Percentiles rank a stretch among this genome's conserved stretches.
These are phyloP conservation scores for Schizophyllum amplum DNA, from an alignment of 1,284 basidiomycete genomes.

Conservation along the genomic window DNA sequence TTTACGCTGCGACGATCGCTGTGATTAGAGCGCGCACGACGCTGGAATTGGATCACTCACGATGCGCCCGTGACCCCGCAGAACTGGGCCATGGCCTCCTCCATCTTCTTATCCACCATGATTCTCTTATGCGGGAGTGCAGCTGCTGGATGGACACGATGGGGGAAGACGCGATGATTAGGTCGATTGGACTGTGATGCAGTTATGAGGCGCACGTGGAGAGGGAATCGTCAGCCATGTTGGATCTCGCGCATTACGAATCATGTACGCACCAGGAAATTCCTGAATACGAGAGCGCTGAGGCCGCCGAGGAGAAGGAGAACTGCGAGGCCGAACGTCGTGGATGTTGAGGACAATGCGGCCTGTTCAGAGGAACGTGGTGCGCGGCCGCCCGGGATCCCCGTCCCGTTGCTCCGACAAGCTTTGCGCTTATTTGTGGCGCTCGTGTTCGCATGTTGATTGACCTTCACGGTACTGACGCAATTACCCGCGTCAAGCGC, in stretches of 20 bases:
- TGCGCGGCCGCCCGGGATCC: no score
- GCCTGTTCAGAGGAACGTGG: background rate
- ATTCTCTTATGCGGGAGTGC: background rate
- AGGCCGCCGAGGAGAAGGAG: background rate
- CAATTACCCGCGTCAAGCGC: background rate
- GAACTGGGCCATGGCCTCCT: conserved; percentile 51
- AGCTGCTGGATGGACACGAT: background rate
- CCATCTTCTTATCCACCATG: conserved; percentile 12
- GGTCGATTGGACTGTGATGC: background rate
- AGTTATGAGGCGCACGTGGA: background rate
- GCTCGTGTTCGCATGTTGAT: background rate
- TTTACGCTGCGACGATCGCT: conserved; percentile 36
- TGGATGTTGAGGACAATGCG: background rate
- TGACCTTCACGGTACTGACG: background rate
- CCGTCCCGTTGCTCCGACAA: background rate
- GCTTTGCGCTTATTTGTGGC: background rate
- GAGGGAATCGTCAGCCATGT: background rate
- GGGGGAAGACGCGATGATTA: background rate
- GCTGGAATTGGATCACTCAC: conserved; percentile 36
- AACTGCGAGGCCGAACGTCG: background rate
- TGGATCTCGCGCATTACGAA: background rate
- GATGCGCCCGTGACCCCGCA: conserved; percentile 57
- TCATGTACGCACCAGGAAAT: background rate
- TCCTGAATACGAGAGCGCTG: background rate
- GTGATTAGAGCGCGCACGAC: conserved; percentile 15